These are phyloP conservation scores for Penicillium brevicompactum DNA, from an alignment of 2,329 filamentous ascomycete genomes.

Conservation along the genomic window DNA sequence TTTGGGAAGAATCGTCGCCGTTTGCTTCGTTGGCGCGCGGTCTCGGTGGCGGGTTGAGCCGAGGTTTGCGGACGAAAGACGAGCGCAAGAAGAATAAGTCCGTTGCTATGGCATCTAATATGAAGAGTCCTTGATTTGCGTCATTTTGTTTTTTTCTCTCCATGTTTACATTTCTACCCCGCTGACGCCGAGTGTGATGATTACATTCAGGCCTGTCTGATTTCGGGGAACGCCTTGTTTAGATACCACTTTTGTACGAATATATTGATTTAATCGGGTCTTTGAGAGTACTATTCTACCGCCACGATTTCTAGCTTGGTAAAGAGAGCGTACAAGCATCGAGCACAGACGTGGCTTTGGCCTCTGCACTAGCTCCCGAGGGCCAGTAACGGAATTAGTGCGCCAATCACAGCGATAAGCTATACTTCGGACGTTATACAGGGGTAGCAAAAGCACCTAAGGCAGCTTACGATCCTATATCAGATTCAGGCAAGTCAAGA, in stretches of 20 bases:
- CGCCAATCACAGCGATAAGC: constrained; percentile 1
- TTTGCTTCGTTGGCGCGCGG: constrained; percentile 46
- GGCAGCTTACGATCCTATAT: neutral
- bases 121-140: constrained; percentile 5
- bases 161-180: too few species aligned
- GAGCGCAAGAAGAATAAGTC: constrained; percentile 32
- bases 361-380: neutral
- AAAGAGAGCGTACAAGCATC: neutral
- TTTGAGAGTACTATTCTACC: neutral
- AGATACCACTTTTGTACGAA: neutral
- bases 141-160: neutral
- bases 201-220: constrained; percentile 14
- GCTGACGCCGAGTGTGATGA: constrained; percentile 1
- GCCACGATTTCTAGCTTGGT: neutral
- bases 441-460: neutral
- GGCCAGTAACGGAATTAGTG: neutral
- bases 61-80: constrained; percentile 38
- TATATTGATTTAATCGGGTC: neutral
- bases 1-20: constrained; percentile 38
- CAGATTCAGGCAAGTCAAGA: neutral
- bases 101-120: constrained; percentile 12
- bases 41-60: constrained; percentile 45
- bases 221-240: neutral
- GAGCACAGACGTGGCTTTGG: constrained; percentile 5
- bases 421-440: constrained; percentile 1